Evolutionary conservation across 2,329 filamentous ascomycete genomes (phyloP).

Genomic region (Trichoderma breve): DNA sequence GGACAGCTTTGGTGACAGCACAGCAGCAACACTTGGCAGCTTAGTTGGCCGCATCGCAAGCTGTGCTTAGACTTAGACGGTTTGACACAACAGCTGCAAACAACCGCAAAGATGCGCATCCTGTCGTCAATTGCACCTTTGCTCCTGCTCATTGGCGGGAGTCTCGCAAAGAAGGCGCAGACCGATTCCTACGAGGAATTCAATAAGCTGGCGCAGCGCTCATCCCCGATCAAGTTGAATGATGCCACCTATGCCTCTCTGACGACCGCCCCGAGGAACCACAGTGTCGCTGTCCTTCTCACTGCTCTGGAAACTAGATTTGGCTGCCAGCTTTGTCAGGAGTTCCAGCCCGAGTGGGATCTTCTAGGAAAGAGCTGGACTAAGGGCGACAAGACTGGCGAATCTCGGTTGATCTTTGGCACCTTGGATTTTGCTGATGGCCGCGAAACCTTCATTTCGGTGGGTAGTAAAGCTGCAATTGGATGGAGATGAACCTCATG

Average conservation of each 20-base stretch:
- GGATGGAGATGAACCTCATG: neutral
- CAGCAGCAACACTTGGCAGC: conserved; percentile 14
- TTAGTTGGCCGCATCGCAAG: conserved; percentile 10
- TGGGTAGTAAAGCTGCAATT: conserved; percentile 42
- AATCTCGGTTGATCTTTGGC: conserved; percentile 73
- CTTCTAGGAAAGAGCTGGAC: conserved; percentile 82
- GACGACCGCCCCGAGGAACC: conserved; percentile 76
- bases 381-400: conserved; percentile 73
- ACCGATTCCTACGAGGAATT: conserved; percentile 68
- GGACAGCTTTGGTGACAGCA: conserved; percentile 9
- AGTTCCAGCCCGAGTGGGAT: conserved; percentile 95
- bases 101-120: conserved; percentile 62
- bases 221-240: conserved; percentile 71
- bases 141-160: conserved; percentile 59
- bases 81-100: conserved; percentile 20
- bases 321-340: conserved; percentile 80
- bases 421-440: conserved; percentile 88
- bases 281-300: conserved; percentile 76
- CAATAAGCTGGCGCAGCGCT: conserved; percentile 63
- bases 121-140: conserved; percentile 61
- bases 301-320: conserved; percentile 83
- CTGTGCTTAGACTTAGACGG: neutral
- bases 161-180: conserved; percentile 60
- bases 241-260: conserved; percentile 74
- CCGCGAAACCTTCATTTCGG: conserved; percentile 80